phyloP scores from a whole-genome alignment of 176 grass and related monocot species.

The Oryza coarctata region DNA sequence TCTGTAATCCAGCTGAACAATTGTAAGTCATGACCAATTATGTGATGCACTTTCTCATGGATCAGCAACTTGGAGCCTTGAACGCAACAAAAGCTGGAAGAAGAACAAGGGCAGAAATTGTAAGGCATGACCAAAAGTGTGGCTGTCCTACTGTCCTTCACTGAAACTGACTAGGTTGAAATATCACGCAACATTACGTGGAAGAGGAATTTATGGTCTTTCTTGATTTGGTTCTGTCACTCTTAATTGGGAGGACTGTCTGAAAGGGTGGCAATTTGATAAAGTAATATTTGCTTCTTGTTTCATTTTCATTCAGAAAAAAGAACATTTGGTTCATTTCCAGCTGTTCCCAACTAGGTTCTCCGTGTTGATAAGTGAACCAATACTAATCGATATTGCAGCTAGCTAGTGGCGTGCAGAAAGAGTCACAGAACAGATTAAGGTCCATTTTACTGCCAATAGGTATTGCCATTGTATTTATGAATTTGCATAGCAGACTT shows the following conservation, averaged over 20 bases:
- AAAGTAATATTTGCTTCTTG: background rate
- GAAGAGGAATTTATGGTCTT: background rate
- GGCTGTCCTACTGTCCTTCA: background rate
- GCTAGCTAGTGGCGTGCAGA: background rate
- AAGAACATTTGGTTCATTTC: background rate
- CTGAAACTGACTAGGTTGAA: constrained; percentile 9
- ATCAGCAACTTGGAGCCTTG: background rate
- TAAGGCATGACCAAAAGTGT: no score
- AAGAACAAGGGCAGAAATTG: no score
- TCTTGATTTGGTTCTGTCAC: background rate
- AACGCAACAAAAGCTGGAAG: constrained; percentile 14
- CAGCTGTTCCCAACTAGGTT: constrained; percentile 31
- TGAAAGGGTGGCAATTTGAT: background rate
- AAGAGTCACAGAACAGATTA: background rate
- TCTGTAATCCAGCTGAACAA: constrained; percentile 13
- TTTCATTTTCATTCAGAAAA: no score
- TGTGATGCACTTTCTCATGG: background rate
- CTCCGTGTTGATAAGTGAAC: background rate
- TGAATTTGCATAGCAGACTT: background rate
- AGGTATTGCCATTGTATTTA: background rate
- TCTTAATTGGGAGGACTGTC: background rate
- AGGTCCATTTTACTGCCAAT: background rate
- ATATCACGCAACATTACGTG: constrained; percentile 28
- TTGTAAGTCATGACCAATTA: background rate
- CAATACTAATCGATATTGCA: constrained; percentile 1